A percentile compares a stretch with the other conserved stretches of the same genome.
These are phyloP conservation scores for Dendrocalamus sinicus DNA, from an alignment of 176 grass and related monocot genomes.

Conservation along the genomic window DNA sequence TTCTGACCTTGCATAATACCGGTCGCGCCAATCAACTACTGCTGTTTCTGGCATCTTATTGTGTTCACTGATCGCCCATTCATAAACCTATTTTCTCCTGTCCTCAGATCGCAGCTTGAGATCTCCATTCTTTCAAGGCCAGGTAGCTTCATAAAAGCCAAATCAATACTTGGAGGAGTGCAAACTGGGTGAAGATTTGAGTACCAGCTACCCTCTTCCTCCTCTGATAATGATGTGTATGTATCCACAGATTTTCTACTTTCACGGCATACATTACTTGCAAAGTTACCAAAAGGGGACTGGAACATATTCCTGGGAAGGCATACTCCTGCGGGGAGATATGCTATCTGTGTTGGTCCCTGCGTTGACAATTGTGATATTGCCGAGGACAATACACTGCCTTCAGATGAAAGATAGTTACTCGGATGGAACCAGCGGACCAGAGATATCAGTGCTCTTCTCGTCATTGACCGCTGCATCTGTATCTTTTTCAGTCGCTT, in stretches of 20 bases:
- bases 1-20: conserved; percentile 43
- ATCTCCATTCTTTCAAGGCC: conserved; percentile 59
- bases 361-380: conserved; percentile 28
- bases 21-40: conserved; percentile 34
- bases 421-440: conserved; percentile 11
- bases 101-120: conserved; percentile 34
- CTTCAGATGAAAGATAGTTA: conserved; percentile 40
- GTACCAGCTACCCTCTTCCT: conserved; percentile 48
- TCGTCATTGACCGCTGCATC: conserved; percentile 12
- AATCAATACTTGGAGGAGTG: conserved; percentile 46
- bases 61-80: conserved; percentile 34
- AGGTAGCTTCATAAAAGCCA: conserved; percentile 67
- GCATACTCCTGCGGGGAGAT: conserved; percentile 37
- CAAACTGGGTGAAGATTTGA: conserved; percentile 37
- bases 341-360: conserved; percentile 23
- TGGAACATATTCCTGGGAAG: conserved; percentile 38
- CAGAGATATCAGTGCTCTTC: conserved; percentile 35
- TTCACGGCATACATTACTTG: conserved; percentile 33
- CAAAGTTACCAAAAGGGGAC: conserved; percentile 34
- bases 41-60: conserved; percentile 37
- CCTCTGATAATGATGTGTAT: conserved; percentile 36
- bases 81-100: conserved; percentile 27
- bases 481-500: conserved; percentile 28
- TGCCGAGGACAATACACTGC: conserved; percentile 38
- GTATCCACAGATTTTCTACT: conserved; percentile 40